A percentile compares a stretch with the other conserved stretches of the same genome.
Conservation (phyloP, 768 basidiomycete genomes). For the Tulasnella sp. region DNA sequence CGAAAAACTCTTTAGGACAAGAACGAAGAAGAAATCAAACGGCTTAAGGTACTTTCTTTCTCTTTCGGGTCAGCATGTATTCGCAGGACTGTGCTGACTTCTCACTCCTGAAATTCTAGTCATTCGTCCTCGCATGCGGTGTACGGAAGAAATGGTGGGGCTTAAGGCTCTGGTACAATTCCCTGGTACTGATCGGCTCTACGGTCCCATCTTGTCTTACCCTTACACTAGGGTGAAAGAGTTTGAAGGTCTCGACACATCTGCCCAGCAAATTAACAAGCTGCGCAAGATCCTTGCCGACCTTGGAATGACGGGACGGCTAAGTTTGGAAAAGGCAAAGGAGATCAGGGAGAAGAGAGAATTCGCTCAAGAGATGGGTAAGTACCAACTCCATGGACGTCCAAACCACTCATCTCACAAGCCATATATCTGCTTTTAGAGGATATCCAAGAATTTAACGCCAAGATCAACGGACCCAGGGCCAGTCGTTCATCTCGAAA, state of each 20-base stretch:
- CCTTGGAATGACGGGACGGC: slow-evolving; percentile 78
- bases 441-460: slow-evolving; percentile 75
- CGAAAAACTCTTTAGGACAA: slow-evolving; percentile 44
- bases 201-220: neutral
- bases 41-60: slow-evolving; percentile 59
- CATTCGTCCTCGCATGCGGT: slow-evolving; percentile 72
- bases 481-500: slow-evolving; percentile 49
- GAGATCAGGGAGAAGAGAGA: slow-evolving; percentile 73
- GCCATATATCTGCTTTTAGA: slow-evolving; percentile 48
- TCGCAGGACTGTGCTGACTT: no score
- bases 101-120: slow-evolving; percentile 46
- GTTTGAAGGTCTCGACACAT: slow-evolving; percentile 60
- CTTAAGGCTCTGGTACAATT: neutral
- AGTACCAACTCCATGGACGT: slow-evolving; percentile 39
- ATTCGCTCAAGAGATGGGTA: slow-evolving; percentile 76
- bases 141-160: slow-evolving; percentile 71
- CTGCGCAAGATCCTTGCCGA: slow-evolving; percentile 67
- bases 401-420: slow-evolving; percentile 7
- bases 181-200: neutral
- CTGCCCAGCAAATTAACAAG: slow-evolving; percentile 65
- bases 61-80: neutral
- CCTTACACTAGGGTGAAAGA: slow-evolving; percentile 51
- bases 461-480: slow-evolving; percentile 32
- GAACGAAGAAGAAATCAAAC: slow-evolving; percentile 75
- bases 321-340: slow-evolving; percentile 81